These are phyloP conservation scores for Sporormia fimetaria DNA, from an alignment of 495 filamentous ascomycete genomes.

Conservation along the genomic window DNA sequence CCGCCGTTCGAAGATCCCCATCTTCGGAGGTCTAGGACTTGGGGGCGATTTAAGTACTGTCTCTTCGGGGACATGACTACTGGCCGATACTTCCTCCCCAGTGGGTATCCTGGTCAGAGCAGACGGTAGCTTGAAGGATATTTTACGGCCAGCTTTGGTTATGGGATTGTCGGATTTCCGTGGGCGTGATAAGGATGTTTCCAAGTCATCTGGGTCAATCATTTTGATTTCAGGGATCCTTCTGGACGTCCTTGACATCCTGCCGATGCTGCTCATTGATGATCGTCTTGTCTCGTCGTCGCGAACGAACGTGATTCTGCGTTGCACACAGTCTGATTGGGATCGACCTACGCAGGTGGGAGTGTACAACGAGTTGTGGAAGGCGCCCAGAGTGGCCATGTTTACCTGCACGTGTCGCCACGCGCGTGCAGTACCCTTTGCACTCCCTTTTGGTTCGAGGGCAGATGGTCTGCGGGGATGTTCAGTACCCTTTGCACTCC, in stretches of 20 bases:
- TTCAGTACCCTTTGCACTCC: too few species aligned
- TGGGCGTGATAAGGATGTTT: background rate
- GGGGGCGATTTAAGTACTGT: too few species aligned
- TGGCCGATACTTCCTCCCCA: too few species aligned
- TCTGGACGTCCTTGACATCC: background rate
- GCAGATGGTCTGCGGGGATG: background rate
- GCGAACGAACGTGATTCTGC: too few species aligned
- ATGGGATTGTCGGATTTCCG: background rate
- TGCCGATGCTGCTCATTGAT: background rate
- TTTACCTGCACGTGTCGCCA: too few species aligned
- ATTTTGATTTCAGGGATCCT: background rate
- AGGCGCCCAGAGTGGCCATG: too few species aligned
- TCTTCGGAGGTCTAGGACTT: too few species aligned
- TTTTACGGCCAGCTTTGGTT: background rate
- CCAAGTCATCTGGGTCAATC: background rate
- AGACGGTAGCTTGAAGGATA: conserved; percentile 1
- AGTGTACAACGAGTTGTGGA: too few species aligned
- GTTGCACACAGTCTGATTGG: background rate
- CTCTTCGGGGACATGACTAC: background rate
- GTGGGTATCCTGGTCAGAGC: background rate
- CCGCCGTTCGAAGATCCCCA: too few species aligned
- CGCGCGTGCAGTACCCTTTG: too few species aligned
- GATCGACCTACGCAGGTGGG: too few species aligned
- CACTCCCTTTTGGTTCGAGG: background rate
- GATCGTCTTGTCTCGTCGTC: too few species aligned